Percentiles rank a stretch among this genome's conserved stretches.
Conservation (phyloP, 208 protist genomes). For the Porcisia deanei region DNA sequence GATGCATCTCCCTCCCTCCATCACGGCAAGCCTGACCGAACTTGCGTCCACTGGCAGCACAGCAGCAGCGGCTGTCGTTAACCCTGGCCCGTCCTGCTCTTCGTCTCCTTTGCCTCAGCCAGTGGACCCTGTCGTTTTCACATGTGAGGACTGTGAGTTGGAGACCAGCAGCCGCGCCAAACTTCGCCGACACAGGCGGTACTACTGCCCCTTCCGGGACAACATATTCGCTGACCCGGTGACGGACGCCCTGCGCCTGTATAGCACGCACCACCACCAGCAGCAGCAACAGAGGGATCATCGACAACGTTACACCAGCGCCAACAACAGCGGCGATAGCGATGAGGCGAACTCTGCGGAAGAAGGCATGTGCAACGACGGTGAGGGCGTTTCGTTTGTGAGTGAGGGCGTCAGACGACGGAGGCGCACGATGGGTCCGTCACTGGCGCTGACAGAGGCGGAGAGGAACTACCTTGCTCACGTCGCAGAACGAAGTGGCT, state of each 20-base stretch:
- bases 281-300: slow-evolving; percentile 9
- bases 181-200: slow-evolving; percentile 63
- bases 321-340: background rate
- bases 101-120: background rate
- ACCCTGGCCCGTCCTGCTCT: background rate
- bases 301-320: background rate
- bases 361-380: slow-evolving; percentile 11
- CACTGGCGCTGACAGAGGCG: slow-evolving; percentile 23
- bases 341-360: slow-evolving; percentile 2
- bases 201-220: slow-evolving; percentile 84
- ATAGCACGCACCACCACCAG: slow-evolving; percentile 10
- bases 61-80: background rate
- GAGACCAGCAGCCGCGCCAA: slow-evolving; percentile 60
- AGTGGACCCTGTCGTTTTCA: slow-evolving; percentile 10
- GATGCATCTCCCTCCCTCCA: slow-evolving; percentile 8
- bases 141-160: slow-evolving; percentile 74
- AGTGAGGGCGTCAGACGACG: background rate
- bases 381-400: slow-evolving; percentile 2
- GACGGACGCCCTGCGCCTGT: slow-evolving; percentile 25
- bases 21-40: background rate
- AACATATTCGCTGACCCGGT: slow-evolving; percentile 61
- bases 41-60: background rate
- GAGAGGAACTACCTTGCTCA: slow-evolving; percentile 26
- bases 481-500: slow-evolving; percentile 23
- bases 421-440: background rate